Evolutionary conservation across 306 rosid genomes (phyloP), one percentile per base, ranked within the genome.

Genomic region (Rosa multiflora): DNA sequence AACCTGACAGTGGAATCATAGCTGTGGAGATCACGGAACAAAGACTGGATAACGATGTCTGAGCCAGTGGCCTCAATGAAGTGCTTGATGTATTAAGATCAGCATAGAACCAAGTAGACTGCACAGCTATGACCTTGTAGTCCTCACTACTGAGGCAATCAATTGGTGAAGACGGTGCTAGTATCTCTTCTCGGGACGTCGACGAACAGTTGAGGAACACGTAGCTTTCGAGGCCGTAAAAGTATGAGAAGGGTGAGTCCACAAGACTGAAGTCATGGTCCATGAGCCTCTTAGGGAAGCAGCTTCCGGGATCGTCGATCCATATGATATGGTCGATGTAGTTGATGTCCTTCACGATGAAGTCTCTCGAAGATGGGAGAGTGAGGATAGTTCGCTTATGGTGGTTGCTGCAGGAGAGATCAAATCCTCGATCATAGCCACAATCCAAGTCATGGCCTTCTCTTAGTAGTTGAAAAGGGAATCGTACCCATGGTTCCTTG

Each of bases 391-490:
- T 72, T 72, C 53, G 82, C 66, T 40, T 49, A 10, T 48, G n/a
- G 35, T 35, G 12, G 29, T 62, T 35, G 59, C 80, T 46, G 58
- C 84, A 81, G 3, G 76, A 75, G 62, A 81, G 84, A n/a, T 81
- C 70, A 68, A 81, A 81, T 13, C 71, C 64, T 3, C 72, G 72
- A 58, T 2, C 78, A 67, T 63, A 70, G 11, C 79, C 78, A 14
- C 82, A 81, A 20, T 70, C 15, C 26, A 0, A 0, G 13, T 8
- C n/a, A 37, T 62, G 13, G 3, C 7, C 6, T 6, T 55, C 42
- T 63, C 21, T 49, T 42, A 86, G 48, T 47, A 86, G 37, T 26
- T 46, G 59, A 46, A 82, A 86, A 14, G 91, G 89, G 73, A 78
- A 84, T 17, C 17, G 72, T 20, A 87, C 61, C 2, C 8, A 8